Evolutionary conservation across 305 asterid genomes (phyloP), one percentile per base, ranked within the genome.

Genomic region (Fraxinus nigra): DNA sequence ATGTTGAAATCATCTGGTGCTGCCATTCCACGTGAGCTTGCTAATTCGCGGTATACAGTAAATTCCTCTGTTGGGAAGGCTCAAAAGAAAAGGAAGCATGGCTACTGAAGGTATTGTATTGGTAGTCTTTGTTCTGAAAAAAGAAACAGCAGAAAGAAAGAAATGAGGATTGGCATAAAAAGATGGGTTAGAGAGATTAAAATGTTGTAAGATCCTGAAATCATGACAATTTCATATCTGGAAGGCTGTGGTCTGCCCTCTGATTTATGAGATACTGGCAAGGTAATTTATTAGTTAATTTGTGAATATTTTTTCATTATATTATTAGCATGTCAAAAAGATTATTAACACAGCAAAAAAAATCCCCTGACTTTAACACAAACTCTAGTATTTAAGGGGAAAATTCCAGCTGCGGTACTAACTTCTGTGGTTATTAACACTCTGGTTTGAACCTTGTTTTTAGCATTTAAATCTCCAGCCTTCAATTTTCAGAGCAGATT

Each of bases 1-100:
- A 78, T 85, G 37, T 87, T 94, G 81, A 89, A 91, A 84, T 88
- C 94, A 56, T 89, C 90, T 22, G 98, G 97, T 63, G 96, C 95
- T 85, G 88, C 91, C 5, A 82, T 95, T 85, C 99, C 99, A 63
- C 84, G 86, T 1, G 96, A 95, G 87, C 95, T 95, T 86, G 88
- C 92, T 54, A 87, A 87, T 88, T 92, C 94, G 0, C 83, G 87
- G 18, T 81, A 87, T 86, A 10, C 86, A 18, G 22, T 78, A 26
- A 76, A 80, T 81, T 85, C 92, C 34, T 83, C 92, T 20, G 79
- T 51, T 33, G 82, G 84, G 34, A 89, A 82, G 83, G 82, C 79
- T 85, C 88, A 83, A 51, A 91, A 85, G 93, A 95, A 90, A 91
- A 88, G 95, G 82, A 95, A 91, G 85, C 88, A 82, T 85, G 87